These are phyloP conservation scores for Auricularia sp. DNA, from an alignment of 768 basidiomycete genomes.

Conservation along the genomic window DNA sequence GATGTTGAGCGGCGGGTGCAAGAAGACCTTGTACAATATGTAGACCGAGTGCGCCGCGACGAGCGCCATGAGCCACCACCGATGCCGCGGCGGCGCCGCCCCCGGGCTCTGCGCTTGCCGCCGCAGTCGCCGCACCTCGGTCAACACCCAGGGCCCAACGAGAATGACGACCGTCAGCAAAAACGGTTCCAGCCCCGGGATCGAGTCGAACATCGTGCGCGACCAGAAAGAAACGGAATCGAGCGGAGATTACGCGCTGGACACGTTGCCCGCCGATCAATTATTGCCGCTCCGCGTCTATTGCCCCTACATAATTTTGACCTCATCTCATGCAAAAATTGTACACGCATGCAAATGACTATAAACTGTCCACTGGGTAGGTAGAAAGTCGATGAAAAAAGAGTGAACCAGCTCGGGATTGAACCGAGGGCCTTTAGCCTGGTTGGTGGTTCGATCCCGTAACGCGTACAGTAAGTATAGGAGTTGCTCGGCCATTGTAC, in stretches of 20 bases:
- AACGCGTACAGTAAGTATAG: no score
- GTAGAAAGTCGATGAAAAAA: background rate
- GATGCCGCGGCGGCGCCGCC: background rate
- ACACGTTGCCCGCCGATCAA: background rate
- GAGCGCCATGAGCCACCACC: constrained; percentile 3
- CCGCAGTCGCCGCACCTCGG: background rate
- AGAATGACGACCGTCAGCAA: constrained; percentile 1
- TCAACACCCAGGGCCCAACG: constrained; percentile 1
- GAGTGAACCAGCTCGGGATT: background rate
- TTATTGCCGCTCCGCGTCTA: no score
- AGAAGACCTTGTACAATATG: constrained; percentile 34
- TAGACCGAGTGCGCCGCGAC: constrained; percentile 34
- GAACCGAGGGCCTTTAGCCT: background rate
- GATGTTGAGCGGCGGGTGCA: constrained; percentile 48
- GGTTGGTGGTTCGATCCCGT: no score
- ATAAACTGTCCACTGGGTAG: no score
- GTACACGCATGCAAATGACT: no score
- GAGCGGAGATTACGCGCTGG: background rate
- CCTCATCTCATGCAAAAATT: no score
- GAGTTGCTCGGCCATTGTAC: no score
- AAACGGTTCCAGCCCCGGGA: background rate
- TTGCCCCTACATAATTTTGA: no score
- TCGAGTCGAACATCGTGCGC: background rate
- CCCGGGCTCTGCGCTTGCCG: background rate
- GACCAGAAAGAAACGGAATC: background rate